Evolutionary conservation across 805 yeast genomes (phyloP).

Genomic region (Candida corydali): DNA sequence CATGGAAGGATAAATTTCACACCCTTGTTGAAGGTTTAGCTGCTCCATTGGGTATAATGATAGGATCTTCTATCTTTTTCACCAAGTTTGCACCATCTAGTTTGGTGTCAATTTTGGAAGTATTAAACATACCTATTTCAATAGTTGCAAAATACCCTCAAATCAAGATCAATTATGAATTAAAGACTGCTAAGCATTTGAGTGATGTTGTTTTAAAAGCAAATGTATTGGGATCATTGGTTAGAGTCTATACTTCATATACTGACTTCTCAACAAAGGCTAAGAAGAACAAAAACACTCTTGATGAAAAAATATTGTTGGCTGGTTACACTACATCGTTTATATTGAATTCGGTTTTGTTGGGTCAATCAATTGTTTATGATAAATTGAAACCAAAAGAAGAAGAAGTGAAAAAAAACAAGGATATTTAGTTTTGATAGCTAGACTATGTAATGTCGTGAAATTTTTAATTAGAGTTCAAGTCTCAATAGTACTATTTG

Average conservation of each 20-base stretch:
- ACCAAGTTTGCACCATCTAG: slow-evolving; percentile 27
- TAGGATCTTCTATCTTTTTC: slow-evolving; percentile 24
- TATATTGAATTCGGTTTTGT: slow-evolving; percentile 29
- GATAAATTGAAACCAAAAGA: slow-evolving; percentile 13
- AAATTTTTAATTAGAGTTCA: too few relatives aligned
- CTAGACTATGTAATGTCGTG: too few relatives aligned
- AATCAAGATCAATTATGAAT: slow-evolving; percentile 27
- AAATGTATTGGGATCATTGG: slow-evolving; percentile 34
- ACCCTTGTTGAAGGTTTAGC: slow-evolving; percentile 16
- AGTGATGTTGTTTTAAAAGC: slow-evolving; percentile 38
- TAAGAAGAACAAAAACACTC: slow-evolving; percentile 16
- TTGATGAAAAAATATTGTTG: slow-evolving; percentile 30
- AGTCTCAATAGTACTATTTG: too few relatives aligned
- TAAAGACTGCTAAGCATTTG: slow-evolving; percentile 35
- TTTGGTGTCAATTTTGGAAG: slow-evolving; percentile 27
- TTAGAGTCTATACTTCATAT: slow-evolving; percentile 38
- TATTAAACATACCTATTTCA: slow-evolving; percentile 35
- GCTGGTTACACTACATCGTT: slow-evolving; percentile 36
- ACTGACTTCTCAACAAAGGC: slow-evolving; percentile 19
- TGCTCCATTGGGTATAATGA: slow-evolving; percentile 23
- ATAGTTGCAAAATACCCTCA: slow-evolving; percentile 38
- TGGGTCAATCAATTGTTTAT: slow-evolving; percentile 28
- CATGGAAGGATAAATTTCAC: slow-evolving; percentile 14
- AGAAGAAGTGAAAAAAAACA: slow-evolving; percentile 6
- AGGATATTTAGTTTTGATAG: too few relatives aligned